Conservation (phyloP, 169 alveolate genomes). For the Eimeria necatrix region DNA sequence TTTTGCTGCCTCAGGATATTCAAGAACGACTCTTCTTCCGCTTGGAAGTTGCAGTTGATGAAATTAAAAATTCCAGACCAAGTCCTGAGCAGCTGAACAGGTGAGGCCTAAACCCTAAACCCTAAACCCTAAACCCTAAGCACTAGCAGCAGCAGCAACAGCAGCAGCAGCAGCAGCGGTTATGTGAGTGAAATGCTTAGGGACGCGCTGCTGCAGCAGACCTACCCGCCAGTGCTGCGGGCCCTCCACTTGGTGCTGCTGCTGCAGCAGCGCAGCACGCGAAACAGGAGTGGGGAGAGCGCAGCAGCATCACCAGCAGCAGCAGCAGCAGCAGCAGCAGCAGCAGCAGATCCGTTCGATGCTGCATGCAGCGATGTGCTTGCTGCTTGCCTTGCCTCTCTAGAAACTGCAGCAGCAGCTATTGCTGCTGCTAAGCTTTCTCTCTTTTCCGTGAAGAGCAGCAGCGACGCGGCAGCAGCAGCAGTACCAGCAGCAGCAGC, state of each 20-base stretch:
- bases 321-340: neutral
- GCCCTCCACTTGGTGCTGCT: conserved; percentile 36
- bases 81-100: neutral
- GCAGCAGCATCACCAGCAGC: too few relatives aligned
- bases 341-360: conserved; percentile 30
- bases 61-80: neutral
- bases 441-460: neutral
- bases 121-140: too few relatives aligned
- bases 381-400: neutral
- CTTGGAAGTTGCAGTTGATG: neutral
- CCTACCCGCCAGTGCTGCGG: neutral
- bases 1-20: neutral
- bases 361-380: conserved; percentile 23
- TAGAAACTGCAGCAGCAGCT: neutral
- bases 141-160: too few relatives aligned
- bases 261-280: conserved; percentile 20
- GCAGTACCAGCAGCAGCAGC: neutral
- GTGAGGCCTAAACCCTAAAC: too few relatives aligned
- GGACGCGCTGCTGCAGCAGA: neutral
- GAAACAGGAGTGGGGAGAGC: neutral
- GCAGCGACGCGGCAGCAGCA: neutral
- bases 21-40: conserved; percentile 19
- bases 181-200: too few relatives aligned
- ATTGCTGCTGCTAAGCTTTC: neutral
- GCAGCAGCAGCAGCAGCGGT: too few relatives aligned